phyloP scores from a whole-genome alignment of 306 rosid genomes.

The Potentilla sterilis region DNA sequence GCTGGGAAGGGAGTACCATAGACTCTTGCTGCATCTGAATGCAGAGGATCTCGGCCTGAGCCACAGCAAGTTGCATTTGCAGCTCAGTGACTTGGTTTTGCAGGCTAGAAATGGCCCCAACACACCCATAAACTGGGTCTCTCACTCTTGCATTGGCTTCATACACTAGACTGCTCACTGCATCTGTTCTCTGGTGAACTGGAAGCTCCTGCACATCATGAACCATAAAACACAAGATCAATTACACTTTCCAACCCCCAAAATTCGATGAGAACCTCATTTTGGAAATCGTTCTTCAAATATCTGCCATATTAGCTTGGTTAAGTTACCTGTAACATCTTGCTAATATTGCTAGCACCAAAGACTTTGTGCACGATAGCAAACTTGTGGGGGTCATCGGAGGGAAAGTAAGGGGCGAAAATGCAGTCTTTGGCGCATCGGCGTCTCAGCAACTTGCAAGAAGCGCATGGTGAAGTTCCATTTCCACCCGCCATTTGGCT shows the following conservation, averaged over 20 bases:
- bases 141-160: constrained; percentile 89
- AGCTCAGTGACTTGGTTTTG: constrained; percentile 87
- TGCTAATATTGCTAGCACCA: constrained; percentile 95
- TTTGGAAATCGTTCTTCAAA: neutral
- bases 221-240: neutral
- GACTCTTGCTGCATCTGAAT: constrained; percentile 74
- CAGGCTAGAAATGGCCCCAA: constrained; percentile 73
- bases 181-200: constrained; percentile 71
- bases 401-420: constrained; percentile 85
- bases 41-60: constrained; percentile 88
- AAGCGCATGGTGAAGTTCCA: constrained; percentile 90
- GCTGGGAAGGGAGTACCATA: constrained; percentile 24
- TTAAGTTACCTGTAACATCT: constrained; percentile 75
- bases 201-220: constrained; percentile 65
- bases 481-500: constrained; percentile 44
- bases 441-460: constrained; percentile 88
- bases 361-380: constrained; percentile 92
- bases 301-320: neutral
- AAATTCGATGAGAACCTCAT: neutral
- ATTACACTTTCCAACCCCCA: neutral
- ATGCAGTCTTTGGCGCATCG: constrained; percentile 79
- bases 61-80: constrained; percentile 91
- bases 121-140: constrained; percentile 95
- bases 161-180: constrained; percentile 89
- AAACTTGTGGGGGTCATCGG: constrained; percentile 86